Percentiles rank a stretch among this genome's conserved stretches.
These are phyloP conservation scores for Aspergillus spinulosporus DNA, from an alignment of 2,329 filamentous ascomycete genomes.

Conservation along the genomic window DNA sequence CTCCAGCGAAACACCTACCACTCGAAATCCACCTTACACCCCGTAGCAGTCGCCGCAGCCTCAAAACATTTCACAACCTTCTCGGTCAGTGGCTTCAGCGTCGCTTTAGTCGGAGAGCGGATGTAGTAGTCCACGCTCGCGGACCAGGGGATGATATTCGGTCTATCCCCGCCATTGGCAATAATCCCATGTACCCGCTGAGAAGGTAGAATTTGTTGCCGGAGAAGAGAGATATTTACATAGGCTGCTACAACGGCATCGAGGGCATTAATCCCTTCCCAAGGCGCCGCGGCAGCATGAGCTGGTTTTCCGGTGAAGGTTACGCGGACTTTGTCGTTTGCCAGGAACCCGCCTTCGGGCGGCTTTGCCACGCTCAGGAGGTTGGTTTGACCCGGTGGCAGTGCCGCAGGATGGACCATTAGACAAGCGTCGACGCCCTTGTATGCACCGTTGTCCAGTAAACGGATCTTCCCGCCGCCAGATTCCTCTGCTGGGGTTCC, in stretches of 20 bases:
- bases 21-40: slow-evolving; percentile 31
- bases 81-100: slow-evolving; percentile 36
- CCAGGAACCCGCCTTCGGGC: slow-evolving; percentile 30
- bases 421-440: slow-evolving; percentile 39
- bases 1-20: slow-evolving; percentile 22
- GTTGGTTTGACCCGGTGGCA: slow-evolving; percentile 25
- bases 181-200: slow-evolving; percentile 56
- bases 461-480: slow-evolving; percentile 38
- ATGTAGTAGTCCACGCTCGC: slow-evolving; percentile 48
- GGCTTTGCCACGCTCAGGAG: slow-evolving; percentile 27
- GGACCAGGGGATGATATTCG: slow-evolving; percentile 58
- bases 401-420: slow-evolving; percentile 42
- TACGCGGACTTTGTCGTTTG: slow-evolving; percentile 35
- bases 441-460: slow-evolving; percentile 46
- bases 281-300: slow-evolving; percentile 57
- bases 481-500: slow-evolving; percentile 40
- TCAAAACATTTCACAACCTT: slow-evolving; percentile 35
- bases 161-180: slow-evolving; percentile 52
- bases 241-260: slow-evolving; percentile 55
- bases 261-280: slow-evolving; percentile 59
- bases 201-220: slow-evolving; percentile 56
- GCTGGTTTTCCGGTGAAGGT: slow-evolving; percentile 54
- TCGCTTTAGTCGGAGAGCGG: slow-evolving; percentile 41
- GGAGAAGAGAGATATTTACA: slow-evolving; percentile 49
- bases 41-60: slow-evolving; percentile 34